Evolutionary conservation across 768 basidiomycete genomes (phyloP).

Genomic region (Russula lepida): DNA sequence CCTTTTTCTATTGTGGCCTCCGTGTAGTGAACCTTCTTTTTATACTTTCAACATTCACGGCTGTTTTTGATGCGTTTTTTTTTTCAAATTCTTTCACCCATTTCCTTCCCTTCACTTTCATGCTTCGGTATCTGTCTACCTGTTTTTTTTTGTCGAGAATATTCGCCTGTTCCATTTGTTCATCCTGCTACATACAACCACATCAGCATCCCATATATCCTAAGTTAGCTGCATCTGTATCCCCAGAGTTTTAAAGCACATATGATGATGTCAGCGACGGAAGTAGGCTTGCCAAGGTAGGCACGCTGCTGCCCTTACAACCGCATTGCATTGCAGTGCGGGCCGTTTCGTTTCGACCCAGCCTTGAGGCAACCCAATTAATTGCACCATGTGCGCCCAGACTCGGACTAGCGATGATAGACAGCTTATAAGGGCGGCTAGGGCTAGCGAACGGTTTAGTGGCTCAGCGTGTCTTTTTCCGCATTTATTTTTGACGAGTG

Average conservation of each 20-base stretch:
- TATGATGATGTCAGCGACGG: neutral
- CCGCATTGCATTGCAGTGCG: too few species aligned
- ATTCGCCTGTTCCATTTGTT: neutral
- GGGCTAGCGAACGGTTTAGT: too few species aligned
- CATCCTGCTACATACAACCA: slow-evolving; percentile 19
- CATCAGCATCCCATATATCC: slow-evolving; percentile 20
- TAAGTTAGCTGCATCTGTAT: slow-evolving; percentile 24
- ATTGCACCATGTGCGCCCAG: too few species aligned
- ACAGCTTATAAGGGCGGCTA: too few species aligned
- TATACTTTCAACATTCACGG: neutral
- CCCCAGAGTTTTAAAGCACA: neutral
- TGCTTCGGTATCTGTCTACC: neutral
- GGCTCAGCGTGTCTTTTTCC: too few species aligned
- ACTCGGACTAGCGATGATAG: too few species aligned
- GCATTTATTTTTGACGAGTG: too few species aligned
- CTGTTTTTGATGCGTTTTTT: neutral
- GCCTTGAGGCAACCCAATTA: too few species aligned
- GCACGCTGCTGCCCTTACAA: too few species aligned
- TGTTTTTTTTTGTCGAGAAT: neutral
- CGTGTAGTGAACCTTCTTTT: neutral
- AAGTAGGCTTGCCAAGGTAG: too few species aligned
- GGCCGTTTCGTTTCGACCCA: too few species aligned
- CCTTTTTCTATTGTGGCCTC: neutral
- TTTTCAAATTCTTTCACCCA: too few species aligned
- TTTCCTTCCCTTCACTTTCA: neutral